phyloP scores from a whole-genome alignment of 371 early-diverging fungal species.

The Vavraia culicis region DNA sequence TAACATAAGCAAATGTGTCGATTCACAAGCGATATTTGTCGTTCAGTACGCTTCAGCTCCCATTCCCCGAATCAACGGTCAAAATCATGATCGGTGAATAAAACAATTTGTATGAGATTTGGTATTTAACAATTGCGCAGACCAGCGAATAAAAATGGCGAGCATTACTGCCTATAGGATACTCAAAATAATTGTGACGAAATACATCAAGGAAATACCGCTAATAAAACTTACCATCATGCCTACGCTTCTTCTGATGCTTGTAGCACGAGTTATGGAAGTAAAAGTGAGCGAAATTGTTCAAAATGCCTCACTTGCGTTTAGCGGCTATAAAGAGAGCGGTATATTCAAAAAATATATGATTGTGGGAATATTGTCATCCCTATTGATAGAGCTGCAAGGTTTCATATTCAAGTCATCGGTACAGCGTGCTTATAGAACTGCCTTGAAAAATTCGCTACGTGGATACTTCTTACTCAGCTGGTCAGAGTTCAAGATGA shows the following conservation, averaged over 20 bases:
- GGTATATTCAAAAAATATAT: slow-evolving; percentile 9
- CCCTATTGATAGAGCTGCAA: slow-evolving; percentile 18
- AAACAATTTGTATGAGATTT: no score
- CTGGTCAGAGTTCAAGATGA: slow-evolving; percentile 12
- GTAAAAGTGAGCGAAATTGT: background rate
- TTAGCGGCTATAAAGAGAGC: background rate
- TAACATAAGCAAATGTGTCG: no score
- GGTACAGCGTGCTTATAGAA: slow-evolving; percentile 28
- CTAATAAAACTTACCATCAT: background rate
- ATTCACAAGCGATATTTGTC: no score
- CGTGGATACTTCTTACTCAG: slow-evolving; percentile 20
- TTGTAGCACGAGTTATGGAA: slow-evolving; percentile 4
- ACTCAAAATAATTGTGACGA: slow-evolving; percentile 2
- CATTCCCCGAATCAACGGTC: no score
- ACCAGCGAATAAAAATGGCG: no score
- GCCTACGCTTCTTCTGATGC: slow-evolving; percentile 1
- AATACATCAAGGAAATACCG: slow-evolving; percentile 9
- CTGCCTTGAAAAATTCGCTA: slow-evolving; percentile 16
- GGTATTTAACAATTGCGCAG: no score
- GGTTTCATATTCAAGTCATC: slow-evolving; percentile 26
- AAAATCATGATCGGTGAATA: no score
- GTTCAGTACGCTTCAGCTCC: no score
- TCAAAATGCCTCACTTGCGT: background rate
- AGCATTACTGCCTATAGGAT: no score
- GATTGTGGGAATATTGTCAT: background rate